Conservation (phyloP, 441 rosid species). For the Kokia cookei region DNA sequence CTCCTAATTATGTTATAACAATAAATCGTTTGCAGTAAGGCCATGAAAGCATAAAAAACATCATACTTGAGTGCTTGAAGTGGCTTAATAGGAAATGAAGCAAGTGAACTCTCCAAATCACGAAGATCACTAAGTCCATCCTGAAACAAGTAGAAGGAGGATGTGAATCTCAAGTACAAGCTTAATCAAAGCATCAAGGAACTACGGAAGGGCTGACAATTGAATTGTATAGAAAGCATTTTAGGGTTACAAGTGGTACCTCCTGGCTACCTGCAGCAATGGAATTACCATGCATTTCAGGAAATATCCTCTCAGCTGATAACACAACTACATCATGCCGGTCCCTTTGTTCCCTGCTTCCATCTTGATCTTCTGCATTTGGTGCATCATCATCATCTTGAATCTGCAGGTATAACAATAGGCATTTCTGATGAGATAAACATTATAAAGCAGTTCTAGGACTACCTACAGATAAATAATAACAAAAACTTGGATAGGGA, state of each 20-base stretch:
- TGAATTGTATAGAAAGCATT: slow-evolving; percentile 14
- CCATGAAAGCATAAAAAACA: slow-evolving; percentile 6
- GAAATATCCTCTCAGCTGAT: slow-evolving; percentile 34
- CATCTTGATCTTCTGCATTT: slow-evolving; percentile 46
- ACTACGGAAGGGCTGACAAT: not conserved
- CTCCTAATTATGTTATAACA: not conserved
- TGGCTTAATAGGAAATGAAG: slow-evolving; percentile 82
- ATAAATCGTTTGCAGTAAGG: not conserved
- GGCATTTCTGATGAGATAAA: slow-evolving; percentile 2
- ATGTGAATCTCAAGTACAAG: slow-evolving; percentile 14
- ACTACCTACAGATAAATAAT: not conserved
- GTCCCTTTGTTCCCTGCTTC: slow-evolving; percentile 38
- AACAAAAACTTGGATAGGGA: not conserved
- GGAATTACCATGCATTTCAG: slow-evolving; percentile 43
- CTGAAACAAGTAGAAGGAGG: slow-evolving; percentile 37
- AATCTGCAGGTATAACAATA: slow-evolving; percentile 49
- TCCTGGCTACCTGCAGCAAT: slow-evolving; percentile 45
- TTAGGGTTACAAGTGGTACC: slow-evolving; percentile 29
- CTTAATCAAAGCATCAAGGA: slow-evolving; percentile 1
- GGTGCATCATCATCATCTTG: slow-evolving; percentile 55
- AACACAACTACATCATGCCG: slow-evolving; percentile 30
- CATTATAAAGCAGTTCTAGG: not conserved
- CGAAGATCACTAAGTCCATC: slow-evolving; percentile 54
- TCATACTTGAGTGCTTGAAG: slow-evolving; percentile 84
- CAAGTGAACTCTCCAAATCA: slow-evolving; percentile 75